phyloP scores from a whole-genome alignment of 495 filamentous ascomycete genomes.

The Penicillium cosmopolitanum region DNA sequence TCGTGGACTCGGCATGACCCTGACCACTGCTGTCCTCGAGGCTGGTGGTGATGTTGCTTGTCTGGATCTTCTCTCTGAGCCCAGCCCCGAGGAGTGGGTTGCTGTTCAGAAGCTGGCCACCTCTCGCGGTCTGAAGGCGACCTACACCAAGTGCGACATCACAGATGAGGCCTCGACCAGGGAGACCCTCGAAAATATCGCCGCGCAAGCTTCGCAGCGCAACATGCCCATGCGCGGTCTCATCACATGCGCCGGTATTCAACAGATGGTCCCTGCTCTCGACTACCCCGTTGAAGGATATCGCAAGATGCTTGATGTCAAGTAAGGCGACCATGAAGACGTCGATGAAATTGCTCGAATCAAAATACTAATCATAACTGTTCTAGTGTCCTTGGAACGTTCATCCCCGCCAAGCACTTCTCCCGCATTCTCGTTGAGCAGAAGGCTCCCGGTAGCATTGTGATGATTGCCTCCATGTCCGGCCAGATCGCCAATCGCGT shows the following conservation, averaged over 20 bases:
- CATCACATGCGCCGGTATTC: slow-evolving; percentile 84
- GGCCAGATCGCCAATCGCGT: slow-evolving; percentile 72
- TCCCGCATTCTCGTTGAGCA: slow-evolving; percentile 67
- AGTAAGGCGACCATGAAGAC: slow-evolving; percentile 34
- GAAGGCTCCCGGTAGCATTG: slow-evolving; percentile 60
- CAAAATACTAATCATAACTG: not conserved
- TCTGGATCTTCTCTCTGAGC: slow-evolving; percentile 61
- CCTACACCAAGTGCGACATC: slow-evolving; percentile 60
- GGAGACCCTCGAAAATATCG: slow-evolving; percentile 30
- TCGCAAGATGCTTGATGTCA: slow-evolving; percentile 69
- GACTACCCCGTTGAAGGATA: slow-evolving; percentile 66
- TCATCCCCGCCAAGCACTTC: slow-evolving; percentile 72
- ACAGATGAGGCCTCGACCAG: slow-evolving; percentile 51
- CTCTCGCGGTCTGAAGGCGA: slow-evolving; percentile 45
- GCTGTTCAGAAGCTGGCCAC: slow-evolving; percentile 54
- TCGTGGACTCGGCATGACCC: slow-evolving; percentile 65
- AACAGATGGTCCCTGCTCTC: slow-evolving; percentile 62
- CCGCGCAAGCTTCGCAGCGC: slow-evolving; percentile 53
- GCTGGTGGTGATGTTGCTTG: slow-evolving; percentile 67
- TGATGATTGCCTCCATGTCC: slow-evolving; percentile 77
- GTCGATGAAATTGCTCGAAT: not conserved
- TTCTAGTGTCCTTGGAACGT: slow-evolving; percentile 62
- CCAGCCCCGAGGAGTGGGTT: slow-evolving; percentile 43
- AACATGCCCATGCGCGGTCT: slow-evolving; percentile 66
- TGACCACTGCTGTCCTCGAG: slow-evolving; percentile 67